Percentiles rank a stretch among this genome's conserved stretches.
These are phyloP conservation scores for Quercus variabilis DNA, from an alignment of 306 rosid genomes.

Conservation along the genomic window DNA sequence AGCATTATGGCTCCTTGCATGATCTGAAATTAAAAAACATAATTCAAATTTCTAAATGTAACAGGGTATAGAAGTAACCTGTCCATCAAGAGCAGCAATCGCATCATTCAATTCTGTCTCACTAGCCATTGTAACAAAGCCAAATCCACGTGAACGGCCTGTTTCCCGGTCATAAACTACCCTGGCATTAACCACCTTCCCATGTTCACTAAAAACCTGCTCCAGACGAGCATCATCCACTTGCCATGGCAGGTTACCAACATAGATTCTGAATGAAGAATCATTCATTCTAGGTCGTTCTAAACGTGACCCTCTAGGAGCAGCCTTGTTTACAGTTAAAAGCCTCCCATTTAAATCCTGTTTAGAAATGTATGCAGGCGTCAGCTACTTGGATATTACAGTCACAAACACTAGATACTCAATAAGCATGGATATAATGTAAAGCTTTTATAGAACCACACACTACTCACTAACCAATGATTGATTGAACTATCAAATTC, in stretches of 20 bases:
- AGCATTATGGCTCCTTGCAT: too few relatives aligned
- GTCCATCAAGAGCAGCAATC: conserved; percentile 92
- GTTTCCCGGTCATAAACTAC: conserved; percentile 77
- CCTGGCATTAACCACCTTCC: conserved; percentile 68
- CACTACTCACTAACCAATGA: neutral
- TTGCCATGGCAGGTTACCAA: conserved; percentile 89
- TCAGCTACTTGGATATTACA: neutral
- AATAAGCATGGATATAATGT: neutral
- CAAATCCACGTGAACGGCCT: conserved; percentile 98
- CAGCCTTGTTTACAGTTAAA: conserved; percentile 88
- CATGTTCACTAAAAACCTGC: conserved; percentile 77
- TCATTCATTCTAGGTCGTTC: conserved; percentile 58
- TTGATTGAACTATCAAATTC: neutral
- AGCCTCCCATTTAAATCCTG: conserved; percentile 76
- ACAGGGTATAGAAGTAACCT: conserved; percentile 44
- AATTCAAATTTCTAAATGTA: neutral
- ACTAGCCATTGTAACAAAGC: conserved; percentile 77
- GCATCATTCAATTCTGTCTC: conserved; percentile 80
- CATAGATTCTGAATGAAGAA: conserved; percentile 51
- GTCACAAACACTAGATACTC: neutral
- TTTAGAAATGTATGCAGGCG: neutral
- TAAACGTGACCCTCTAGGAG: conserved; percentile 68
- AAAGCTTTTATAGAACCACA: neutral
- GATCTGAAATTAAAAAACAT: neutral
- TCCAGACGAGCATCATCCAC: conserved; percentile 64